A percentile compares a stretch with the other conserved stretches of the same genome.
Evolutionary conservation across 768 basidiomycete species (phyloP).

Genomic region (Crassisporium funariophilum): DNA sequence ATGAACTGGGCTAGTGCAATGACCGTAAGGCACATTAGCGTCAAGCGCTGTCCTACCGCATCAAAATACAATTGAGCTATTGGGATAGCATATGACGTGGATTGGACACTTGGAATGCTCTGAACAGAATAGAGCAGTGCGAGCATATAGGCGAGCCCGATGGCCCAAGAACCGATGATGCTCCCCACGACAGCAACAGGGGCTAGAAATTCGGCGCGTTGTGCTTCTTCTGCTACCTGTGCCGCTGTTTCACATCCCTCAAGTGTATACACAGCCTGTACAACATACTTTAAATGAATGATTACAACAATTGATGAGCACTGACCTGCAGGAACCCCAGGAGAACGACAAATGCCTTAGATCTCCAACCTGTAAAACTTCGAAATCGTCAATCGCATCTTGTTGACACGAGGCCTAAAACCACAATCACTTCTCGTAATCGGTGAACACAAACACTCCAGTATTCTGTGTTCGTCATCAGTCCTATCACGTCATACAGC

Average conservation of each 20-base stretch:
- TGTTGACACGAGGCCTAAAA: background rate
- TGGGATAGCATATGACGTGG: slow-evolving; percentile 55
- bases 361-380: slow-evolving; percentile 61
- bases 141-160: slow-evolving; percentile 60
- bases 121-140: slow-evolving; percentile 60
- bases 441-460: slow-evolving; percentile 55
- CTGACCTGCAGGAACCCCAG: slow-evolving; percentile 55
- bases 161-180: slow-evolving; percentile 58
- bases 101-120: slow-evolving; percentile 49
- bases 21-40: slow-evolving; percentile 53
- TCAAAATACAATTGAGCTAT: slow-evolving; percentile 61
- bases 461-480: slow-evolving; percentile 40
- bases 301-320: background rate
- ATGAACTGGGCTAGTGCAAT: slow-evolving; percentile 52
- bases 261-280: slow-evolving; percentile 57
- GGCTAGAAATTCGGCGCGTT: slow-evolving; percentile 56
- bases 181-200: slow-evolving; percentile 58
- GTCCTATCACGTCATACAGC: background rate
- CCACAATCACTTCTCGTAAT: slow-evolving; percentile 50
- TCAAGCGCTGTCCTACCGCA: slow-evolving; percentile 47
- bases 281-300: slow-evolving; percentile 1
- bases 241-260: slow-evolving; percentile 67
- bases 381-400: background rate
- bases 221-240: slow-evolving; percentile 63
- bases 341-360: slow-evolving; percentile 56